Evolutionary conservation across 371 early-diverging fungal species (phyloP).

Genomic region (Saksenaea oblongispora): DNA sequence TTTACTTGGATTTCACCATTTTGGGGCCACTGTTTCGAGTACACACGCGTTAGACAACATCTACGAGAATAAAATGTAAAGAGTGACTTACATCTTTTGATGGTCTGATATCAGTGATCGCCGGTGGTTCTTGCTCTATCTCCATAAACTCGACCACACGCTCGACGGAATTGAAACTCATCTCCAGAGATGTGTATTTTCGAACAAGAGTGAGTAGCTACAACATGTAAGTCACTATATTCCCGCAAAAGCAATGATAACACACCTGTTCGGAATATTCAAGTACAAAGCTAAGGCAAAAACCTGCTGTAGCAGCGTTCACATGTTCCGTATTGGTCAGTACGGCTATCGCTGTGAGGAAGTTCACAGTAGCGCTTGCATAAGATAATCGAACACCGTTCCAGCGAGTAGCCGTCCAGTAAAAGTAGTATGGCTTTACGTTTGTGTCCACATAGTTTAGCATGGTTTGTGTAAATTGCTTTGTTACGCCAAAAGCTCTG

Average conservation of each 20-base stretch:
- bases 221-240: conserved; percentile 15
- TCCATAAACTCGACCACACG: conserved; percentile 69
- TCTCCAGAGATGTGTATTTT: conserved; percentile 67
- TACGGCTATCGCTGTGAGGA: conserved; percentile 54
- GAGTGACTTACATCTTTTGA: conserved; percentile 35
- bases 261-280: conserved; percentile 56
- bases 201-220: conserved; percentile 59
- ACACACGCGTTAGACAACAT: background rate
- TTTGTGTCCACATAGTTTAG: conserved; percentile 55
- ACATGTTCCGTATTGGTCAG: conserved; percentile 45
- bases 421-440: conserved; percentile 66
- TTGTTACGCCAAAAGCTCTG: conserved; percentile 67
- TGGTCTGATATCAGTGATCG: conserved; percentile 37
- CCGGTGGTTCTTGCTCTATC: conserved; percentile 67
- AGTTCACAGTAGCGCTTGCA: conserved; percentile 64
- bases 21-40: conserved; percentile 58
- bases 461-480: conserved; percentile 55
- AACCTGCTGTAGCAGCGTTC: conserved; percentile 73
- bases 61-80: background rate
- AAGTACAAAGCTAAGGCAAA: conserved; percentile 73
- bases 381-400: conserved; percentile 72
- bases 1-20: conserved; percentile 63
- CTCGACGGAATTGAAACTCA: conserved; percentile 77
- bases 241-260: background rate
- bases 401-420: conserved; percentile 85